These are phyloP conservation scores for Wickerhamomyces canadensis DNA, from an alignment of 805 yeast genomes.

Conservation along the genomic window DNA sequence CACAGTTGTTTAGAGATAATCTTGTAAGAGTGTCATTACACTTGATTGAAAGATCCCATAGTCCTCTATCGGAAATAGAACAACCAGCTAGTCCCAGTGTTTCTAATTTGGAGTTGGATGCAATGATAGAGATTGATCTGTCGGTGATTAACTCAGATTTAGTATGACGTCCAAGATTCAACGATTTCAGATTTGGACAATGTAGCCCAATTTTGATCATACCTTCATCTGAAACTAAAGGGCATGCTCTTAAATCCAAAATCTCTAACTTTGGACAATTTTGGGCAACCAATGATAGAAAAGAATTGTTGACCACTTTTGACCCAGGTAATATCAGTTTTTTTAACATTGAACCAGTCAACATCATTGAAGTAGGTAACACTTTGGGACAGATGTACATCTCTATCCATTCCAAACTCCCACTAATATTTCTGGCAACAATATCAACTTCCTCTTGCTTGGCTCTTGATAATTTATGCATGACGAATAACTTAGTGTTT, in stretches of 20 bases:
- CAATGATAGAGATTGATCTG: conserved; percentile 53
- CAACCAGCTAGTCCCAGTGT: conserved; percentile 92
- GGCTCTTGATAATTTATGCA: conserved; percentile 58
- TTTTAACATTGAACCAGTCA: conserved; percentile 36
- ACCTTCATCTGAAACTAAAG: conserved; percentile 69
- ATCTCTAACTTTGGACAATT: conserved; percentile 54
- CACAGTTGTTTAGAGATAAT: conserved; percentile 72
- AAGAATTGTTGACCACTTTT: conserved; percentile 52
- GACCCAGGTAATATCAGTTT: conserved; percentile 64
- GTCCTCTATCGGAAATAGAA: conserved; percentile 62
- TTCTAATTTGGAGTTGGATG: conserved; percentile 43
- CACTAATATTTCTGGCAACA: conserved; percentile 40
- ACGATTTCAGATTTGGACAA: conserved; percentile 50
- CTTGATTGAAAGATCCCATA: conserved; percentile 72
- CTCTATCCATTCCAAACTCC: conserved; percentile 62
- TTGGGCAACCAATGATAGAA: conserved; percentile 45
- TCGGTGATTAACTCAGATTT: conserved; percentile 68
- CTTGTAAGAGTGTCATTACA: conserved; percentile 50
- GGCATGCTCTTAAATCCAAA: conserved; percentile 83
- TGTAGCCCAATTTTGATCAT: conserved; percentile 56
- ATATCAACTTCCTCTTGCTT: conserved; percentile 48
- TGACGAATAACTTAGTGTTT: conserved; percentile 44
- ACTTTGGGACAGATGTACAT: conserved; percentile 77
- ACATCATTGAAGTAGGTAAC: conserved; percentile 46
- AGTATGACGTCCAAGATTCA: conserved; percentile 77